Evolutionary conservation across 768 basidiomycete species (phyloP).

Genomic region (Auriscalpium orientale): DNA sequence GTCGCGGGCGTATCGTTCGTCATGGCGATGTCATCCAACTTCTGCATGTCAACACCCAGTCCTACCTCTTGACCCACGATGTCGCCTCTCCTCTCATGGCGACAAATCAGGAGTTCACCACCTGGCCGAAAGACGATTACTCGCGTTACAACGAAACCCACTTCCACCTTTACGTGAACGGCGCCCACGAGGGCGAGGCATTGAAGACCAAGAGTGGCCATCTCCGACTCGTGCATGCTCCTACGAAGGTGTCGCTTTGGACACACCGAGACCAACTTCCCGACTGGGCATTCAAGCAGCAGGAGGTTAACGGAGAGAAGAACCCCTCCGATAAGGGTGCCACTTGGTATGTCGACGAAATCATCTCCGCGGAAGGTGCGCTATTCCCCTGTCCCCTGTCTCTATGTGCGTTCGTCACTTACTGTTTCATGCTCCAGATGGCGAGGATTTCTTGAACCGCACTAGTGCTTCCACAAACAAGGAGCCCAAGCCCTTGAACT

Average conservation of each 20-base stretch:
- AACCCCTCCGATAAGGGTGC: slow-evolving; percentile 74
- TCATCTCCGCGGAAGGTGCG: slow-evolving; percentile 69
- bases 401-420: no score
- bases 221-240: slow-evolving; percentile 83
- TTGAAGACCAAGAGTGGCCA: slow-evolving; percentile 94
- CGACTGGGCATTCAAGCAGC: slow-evolving; percentile 96
- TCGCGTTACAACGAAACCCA: slow-evolving; percentile 81
- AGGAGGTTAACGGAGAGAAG: slow-evolving; percentile 98
- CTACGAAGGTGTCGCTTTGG: slow-evolving; percentile 92
- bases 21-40: slow-evolving; percentile 86
- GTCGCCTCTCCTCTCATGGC: slow-evolving; percentile 96
- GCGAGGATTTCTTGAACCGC: slow-evolving; percentile 49
- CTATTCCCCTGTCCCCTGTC: slow-evolving; percentile 6
- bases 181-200: slow-evolving; percentile 68
- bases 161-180: slow-evolving; percentile 69
- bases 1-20: slow-evolving; percentile 86
- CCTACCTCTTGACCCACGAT: slow-evolving; percentile 86
- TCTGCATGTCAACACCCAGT: slow-evolving; percentile 79
- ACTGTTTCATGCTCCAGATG: slow-evolving; percentile 28
- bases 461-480: slow-evolving; percentile 45
- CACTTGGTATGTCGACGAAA: slow-evolving; percentile 84
- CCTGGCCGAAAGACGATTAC: slow-evolving; percentile 74
- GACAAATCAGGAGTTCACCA: slow-evolving; percentile 98
- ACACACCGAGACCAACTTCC: slow-evolving; percentile 81
- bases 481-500: slow-evolving; percentile 75